Evolutionary conservation across 176 grass and related monocot species (phyloP).

Genomic region (Oryza rufipogon): DNA sequence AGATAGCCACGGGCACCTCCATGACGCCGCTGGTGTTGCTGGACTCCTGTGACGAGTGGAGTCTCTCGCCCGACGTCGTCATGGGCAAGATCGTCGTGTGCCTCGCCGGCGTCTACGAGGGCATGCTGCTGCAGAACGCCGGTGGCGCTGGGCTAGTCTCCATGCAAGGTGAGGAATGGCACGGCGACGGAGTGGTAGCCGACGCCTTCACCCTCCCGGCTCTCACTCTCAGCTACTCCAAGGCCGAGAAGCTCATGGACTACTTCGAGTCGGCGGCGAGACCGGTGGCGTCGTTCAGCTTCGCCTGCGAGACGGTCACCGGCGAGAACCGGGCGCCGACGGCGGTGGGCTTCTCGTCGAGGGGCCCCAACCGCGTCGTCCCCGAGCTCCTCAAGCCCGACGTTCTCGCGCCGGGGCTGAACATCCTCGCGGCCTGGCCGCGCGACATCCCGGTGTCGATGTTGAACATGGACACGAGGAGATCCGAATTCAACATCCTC

Average conservation of each 20-base stretch:
- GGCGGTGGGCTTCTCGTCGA: constrained; percentile 36
- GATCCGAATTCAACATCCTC: constrained; percentile 47
- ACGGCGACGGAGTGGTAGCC: background rate
- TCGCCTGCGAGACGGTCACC: constrained; percentile 8
- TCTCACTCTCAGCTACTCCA: constrained; percentile 13
- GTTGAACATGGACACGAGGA: constrained; percentile 18
- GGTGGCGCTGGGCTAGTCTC: constrained; percentile 37
- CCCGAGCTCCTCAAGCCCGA: constrained; percentile 58
- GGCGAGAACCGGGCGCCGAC: constrained; percentile 25
- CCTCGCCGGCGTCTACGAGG: background rate
- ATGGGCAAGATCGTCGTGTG: constrained; percentile 46
- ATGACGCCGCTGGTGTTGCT: background rate
- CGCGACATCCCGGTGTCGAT: background rate
- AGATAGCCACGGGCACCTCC: background rate
- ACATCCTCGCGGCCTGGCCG: constrained; percentile 55
- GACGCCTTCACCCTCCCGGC: constrained; percentile 36
- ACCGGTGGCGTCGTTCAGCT: constrained; percentile 24
- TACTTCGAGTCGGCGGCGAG: constrained; percentile 8
- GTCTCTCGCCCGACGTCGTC: constrained; percentile 13
- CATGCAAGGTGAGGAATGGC: background rate
- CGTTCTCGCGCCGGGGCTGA: constrained; percentile 54
- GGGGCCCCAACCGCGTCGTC: constrained; percentile 8
- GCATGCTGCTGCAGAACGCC: constrained; percentile 16
- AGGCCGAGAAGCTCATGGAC: background rate
- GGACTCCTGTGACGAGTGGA: background rate